These are phyloP conservation scores for Endotrypanum monterogeii DNA, from an alignment of 208 protist genomes.

Conservation along the genomic window DNA sequence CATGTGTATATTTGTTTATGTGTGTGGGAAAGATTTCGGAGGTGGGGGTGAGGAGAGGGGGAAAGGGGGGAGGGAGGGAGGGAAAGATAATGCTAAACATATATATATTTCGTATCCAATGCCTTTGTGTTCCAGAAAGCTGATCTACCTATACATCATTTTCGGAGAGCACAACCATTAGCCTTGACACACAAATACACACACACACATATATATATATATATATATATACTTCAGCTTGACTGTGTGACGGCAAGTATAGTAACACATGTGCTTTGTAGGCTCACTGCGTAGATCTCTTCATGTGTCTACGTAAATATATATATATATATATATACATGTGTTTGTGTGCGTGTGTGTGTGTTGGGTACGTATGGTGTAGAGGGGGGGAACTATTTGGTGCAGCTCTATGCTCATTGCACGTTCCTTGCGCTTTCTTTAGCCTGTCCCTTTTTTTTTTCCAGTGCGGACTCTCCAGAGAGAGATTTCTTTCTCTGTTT, in stretches of 20 bases:
- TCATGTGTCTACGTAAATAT: not conserved
- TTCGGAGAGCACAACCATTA: not conserved
- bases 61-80: no score
- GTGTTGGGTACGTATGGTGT: not conserved
- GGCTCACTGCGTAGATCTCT: not conserved
- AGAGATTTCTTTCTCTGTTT: not conserved
- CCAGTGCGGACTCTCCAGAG: not conserved
- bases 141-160: not conserved
- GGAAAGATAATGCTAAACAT: no score
- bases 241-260: not conserved
- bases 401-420: not conserved
- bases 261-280: not conserved
- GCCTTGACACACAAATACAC: not conserved
- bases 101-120: no score
- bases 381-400: not conserved
- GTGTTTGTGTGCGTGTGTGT: not conserved
- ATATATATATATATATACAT: not conserved
- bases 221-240: no score
- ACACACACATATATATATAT: not conserved
- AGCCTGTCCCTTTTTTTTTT: not conserved
- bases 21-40: no score
- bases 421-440: constrained; percentile 1
- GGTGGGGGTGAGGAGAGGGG: no score
- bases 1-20: no score
- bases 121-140: no score